Conservation (phyloP, 2,329 filamentous ascomycete species). For the Paraconiothyrium brasiliense region DNA sequence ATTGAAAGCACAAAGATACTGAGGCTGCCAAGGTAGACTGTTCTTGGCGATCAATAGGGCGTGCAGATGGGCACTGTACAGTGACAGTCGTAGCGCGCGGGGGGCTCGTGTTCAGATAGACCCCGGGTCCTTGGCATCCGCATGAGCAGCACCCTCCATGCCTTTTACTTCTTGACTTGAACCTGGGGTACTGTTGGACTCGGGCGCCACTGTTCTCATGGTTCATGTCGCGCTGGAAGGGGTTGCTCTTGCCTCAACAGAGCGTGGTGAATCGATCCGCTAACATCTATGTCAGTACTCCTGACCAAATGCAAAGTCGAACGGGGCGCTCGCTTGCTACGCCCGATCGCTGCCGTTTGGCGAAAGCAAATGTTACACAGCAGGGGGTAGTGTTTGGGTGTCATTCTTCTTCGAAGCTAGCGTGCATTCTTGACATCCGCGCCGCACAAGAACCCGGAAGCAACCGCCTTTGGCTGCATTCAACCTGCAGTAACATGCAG, state of each 20-base stretch:
- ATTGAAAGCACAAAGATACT: not conserved
- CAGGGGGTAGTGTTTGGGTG: conserved; percentile 36
- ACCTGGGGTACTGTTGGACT: not conserved
- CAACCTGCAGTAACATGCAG: conserved; percentile 20
- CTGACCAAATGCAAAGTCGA: conserved; percentile 18
- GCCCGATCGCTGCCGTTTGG: conserved; percentile 25
- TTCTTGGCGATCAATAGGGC: conserved; percentile 11
- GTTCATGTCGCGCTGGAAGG: not conserved
- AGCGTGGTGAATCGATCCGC: not conserved
- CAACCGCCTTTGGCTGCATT: conserved; percentile 43
- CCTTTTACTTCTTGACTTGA: not conserved
- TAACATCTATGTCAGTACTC: conserved; percentile 20
- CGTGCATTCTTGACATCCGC: conserved; percentile 37
- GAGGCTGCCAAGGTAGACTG: conserved; percentile 1
- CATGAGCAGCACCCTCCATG: not conserved
- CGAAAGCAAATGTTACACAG: conserved; percentile 38
- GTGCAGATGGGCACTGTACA: not conserved
- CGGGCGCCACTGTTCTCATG: not conserved
- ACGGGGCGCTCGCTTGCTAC: conserved; percentile 25
- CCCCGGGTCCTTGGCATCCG: not conserved
- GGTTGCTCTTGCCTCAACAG: not conserved
- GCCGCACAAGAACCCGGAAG: conserved; percentile 35
- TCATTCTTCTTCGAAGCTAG: conserved; percentile 32
- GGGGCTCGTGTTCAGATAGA: not conserved
- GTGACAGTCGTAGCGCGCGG: conserved; percentile 2